Evolutionary conservation across 225 moss, liverwort and hornwort species (phyloP), one percentile per base, ranked within the genome.

Genomic region (Polytrichum commune): DNA sequence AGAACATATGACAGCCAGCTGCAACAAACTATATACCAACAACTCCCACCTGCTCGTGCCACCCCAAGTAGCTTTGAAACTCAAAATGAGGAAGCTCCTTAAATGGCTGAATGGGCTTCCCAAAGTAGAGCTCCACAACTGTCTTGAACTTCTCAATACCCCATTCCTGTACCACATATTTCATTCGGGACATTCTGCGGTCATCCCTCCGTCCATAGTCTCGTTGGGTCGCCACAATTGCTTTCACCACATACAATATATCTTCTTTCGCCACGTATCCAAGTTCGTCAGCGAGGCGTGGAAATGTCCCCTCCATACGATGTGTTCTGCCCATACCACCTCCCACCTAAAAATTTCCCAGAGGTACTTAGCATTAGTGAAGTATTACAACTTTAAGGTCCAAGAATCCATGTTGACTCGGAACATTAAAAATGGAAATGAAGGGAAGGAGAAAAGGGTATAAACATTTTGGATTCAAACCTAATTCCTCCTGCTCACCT

Each of bases 311-410:
- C 74, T 95, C 93, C 18, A 80, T 73, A 27, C 95, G 91, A 76
- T 93, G 93, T 30, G 95, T 88, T 53, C 95, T 84, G 24, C 95
- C 95, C 95, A 95, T 95, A 22, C 95, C 93, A 75, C 95, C 95
- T 64, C 95, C 95, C 46, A 93, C 95, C 95, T 95, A 61, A 68
- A 62, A 5, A 25, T 35, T 19, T 16, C 46, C 16, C 16, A 46
- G 0, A 16, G 0, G 13, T 16, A 46, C 46, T 7, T 13, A 46
- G 46, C 16, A 16, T 46, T 13, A 46, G 10, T 46, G 46, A 46
- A 38, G 13, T 46, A 46, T 46, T 46, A 46, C 16, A 46, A 46
- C 3, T 13, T 13, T 16, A 13, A 46, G 16, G 3, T 46, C 46
- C 46, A 46, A 13, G 16, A 46, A 13, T 4, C 4, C 0, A 13